phyloP scores from a whole-genome alignment of 2,329 filamentous ascomycete species.

The Scopulariopsis brevicaulis region DNA sequence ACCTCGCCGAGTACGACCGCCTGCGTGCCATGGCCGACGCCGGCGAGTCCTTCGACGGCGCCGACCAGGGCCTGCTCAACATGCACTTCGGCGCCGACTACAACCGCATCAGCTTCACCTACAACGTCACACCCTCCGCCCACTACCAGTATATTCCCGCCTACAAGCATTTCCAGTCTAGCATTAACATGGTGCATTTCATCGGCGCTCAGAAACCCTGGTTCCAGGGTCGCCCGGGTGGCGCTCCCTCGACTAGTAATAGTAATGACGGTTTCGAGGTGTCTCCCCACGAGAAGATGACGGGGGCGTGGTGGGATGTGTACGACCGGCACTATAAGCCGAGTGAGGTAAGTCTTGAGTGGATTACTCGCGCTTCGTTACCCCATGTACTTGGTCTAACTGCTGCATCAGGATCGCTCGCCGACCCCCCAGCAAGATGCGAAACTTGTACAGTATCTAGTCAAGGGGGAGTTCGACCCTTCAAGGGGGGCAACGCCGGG shows the following conservation, averaged over 20 bases:
- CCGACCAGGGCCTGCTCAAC: slow-evolving; percentile 90
- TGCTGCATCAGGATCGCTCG: neutral
- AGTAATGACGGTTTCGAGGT: slow-evolving; percentile 38
- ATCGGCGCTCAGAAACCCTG: slow-evolving; percentile 90
- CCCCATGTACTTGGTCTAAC: neutral
- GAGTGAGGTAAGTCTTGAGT: slow-evolving; percentile 17
- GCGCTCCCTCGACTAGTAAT: slow-evolving; percentile 15
- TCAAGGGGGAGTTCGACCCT: slow-evolving; percentile 49
- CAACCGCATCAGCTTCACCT: slow-evolving; percentile 85
- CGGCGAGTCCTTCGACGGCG: slow-evolving; percentile 91
- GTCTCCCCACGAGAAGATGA: slow-evolving; percentile 57
- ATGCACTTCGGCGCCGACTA: slow-evolving; percentile 80
- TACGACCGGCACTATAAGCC: slow-evolving; percentile 70
- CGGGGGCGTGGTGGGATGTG: slow-evolving; percentile 85
- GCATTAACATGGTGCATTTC: slow-evolving; percentile 86
- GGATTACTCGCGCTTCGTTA: slow-evolving; percentile 10
- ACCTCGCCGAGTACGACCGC: slow-evolving; percentile 79
- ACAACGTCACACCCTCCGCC: slow-evolving; percentile 93
- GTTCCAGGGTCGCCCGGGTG: slow-evolving; percentile 48
- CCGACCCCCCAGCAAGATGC: slow-evolving; percentile 17
- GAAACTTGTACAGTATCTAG: slow-evolving; percentile 34
- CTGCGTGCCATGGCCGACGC: slow-evolving; percentile 72
- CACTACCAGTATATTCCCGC: slow-evolving; percentile 97
- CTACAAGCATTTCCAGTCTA: slow-evolving; percentile 83
- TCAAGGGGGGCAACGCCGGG: slow-evolving; percentile 17